These are phyloP conservation scores for Lasiodiplodia hormozganensis DNA, from an alignment of 2,329 filamentous ascomycete genomes.

Conservation along the genomic window DNA sequence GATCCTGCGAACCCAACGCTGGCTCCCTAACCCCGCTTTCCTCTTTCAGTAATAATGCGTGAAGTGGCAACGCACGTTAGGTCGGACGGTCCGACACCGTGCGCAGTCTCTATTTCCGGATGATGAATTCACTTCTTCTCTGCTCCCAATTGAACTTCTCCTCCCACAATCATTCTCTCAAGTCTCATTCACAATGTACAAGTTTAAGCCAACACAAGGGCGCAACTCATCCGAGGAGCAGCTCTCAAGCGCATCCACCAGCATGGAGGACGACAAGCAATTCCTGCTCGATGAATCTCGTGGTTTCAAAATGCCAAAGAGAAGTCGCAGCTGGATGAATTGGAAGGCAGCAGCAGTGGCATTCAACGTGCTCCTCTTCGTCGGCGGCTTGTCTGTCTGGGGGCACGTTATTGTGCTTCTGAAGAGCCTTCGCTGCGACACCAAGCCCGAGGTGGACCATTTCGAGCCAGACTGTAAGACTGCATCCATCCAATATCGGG, in stretches of 20 bases:
- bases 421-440: conserved; percentile 1
- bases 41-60: not conserved
- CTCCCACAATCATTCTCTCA: not conserved
- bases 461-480: conserved; percentile 11
- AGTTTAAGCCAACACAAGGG: not conserved
- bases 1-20: not conserved
- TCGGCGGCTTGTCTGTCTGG: conserved; percentile 10
- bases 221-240: not conserved
- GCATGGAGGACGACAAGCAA: conserved; percentile 6
- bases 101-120: not conserved
- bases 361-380: not conserved
- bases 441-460: not conserved
- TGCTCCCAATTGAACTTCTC: not conserved
- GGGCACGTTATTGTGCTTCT: conserved; percentile 3
- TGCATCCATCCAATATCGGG: not conserved
- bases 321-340: not conserved
- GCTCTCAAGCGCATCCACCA: not conserved
- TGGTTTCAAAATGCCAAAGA: not conserved
- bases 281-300: conserved; percentile 3
- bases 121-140: not conserved
- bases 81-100: not conserved
- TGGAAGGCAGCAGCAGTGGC: not conserved
- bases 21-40: not conserved
- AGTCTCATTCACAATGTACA: not conserved
- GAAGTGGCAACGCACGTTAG: not conserved